Base-by-base conservation (phyloP, 73 alveolate genomes). In the Breviolum minutum region DNA sequence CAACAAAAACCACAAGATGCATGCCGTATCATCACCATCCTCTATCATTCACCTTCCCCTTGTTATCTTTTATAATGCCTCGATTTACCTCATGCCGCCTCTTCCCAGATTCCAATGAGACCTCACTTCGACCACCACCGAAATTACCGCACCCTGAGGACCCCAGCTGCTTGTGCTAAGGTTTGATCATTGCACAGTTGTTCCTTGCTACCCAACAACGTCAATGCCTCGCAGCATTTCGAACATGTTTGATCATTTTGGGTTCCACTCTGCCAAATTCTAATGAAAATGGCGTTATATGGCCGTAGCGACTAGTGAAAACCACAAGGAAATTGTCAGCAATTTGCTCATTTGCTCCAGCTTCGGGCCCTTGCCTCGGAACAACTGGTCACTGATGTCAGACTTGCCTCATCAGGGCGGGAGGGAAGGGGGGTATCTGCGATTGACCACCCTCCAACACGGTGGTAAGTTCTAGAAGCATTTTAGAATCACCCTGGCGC, bases 351-450 rank as follows among this genome's bases (percentile, higher is more conserved):
- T n/a, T n/a, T n/a, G n/a, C n/a, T n/a, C n/a, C n/a, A n/a, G n/a
- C n/a, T n/a, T n/a, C n/a, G n/a, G n/a, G n/a, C n/a, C 76, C 95
- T 27, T 16, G 60, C 95, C 95, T 86, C 95, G 24, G 95, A 60
- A n/a, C 95, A 87, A 64, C 95, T 87, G 8, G 95, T 87, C 68
- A 87, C 95, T 7, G 66, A 29, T 7, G 95, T 40, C 63, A 30
- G 30, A 19, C 95, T 87, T 12, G 84, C 95, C 79, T 64, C 80
- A n/a, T n/a, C n/a, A n/a, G n/a, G n/a, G n/a, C n/a, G n/a, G n/a
- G 22, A 5, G 86, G 0, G 83, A 73, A 24, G 30, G 83, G 27
- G 12, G 83, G 17, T 17, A 17, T 71, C 26, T 19, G 82, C 30
- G 26, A 32, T 19, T 71, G 8, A 17, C 80, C 17, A 24, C 2